Base-by-base conservation (phyloP, 1,284 basidiomycete species). In the Tilletia caries region DNA sequence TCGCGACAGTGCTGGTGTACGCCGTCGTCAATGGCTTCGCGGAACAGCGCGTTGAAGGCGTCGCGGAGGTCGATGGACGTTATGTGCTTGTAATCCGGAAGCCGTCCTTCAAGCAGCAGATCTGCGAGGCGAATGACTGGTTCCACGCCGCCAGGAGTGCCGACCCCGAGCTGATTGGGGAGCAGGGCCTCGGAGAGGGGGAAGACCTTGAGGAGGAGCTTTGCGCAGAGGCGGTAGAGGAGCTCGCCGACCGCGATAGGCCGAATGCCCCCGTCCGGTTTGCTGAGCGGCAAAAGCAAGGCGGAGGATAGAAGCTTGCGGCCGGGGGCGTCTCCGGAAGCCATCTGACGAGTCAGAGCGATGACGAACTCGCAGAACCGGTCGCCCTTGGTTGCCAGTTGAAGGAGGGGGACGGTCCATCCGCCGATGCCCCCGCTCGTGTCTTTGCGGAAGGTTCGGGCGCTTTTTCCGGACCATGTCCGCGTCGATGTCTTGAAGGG, bases 231-330 rank as follows among this genome's bases (percentile, higher is more conserved):
- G 10, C 52, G 52, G 52, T 58, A 58, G 23, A 58, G 8, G 52
- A 58, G 52, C 23, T 58, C 52, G n/a, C 52, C 52, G 23, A n/a
- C 12, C 8, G 52, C 52, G 27, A 58, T 58, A 29, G 52, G 52
- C 10, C 52, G 52, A 8, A 58, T 23, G 27, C 23, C 52, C 10
- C 52, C 52, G 52, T 58, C 23, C 23, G 52, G 12, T 23, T 58
- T 58, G 10, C 12, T 23, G 10, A 58, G 23, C 10, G 52, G n/a
- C 23, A 29, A 12, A 29, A 58, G 52, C 20, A 10, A 20, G 20
- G 43, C 43, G 20, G 43, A 10, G 10, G 43, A 44, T 20, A 44
- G 43, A 10, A 44, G 10, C 43, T 10, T 10, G 10, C 43, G 43
- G 12, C 43, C 43, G 43, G 43, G 43, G 20, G 43, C 43, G 12